These are phyloP conservation scores for Puccinia polysora DNA, from an alignment of 1,284 basidiomycete genomes.

Conservation along the genomic window DNA sequence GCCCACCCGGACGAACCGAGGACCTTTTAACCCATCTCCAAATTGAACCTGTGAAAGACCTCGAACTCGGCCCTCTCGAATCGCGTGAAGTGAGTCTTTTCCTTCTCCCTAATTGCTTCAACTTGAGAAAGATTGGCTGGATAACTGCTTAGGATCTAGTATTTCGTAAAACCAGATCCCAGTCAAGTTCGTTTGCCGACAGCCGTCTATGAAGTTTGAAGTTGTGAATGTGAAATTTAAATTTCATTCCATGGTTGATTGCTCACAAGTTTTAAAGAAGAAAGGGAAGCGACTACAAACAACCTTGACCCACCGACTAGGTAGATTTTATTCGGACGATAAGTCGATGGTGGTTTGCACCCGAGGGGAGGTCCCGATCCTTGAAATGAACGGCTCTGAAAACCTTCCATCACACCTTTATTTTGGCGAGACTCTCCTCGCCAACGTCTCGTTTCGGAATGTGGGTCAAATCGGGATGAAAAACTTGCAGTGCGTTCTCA, in stretches of 20 bases:
- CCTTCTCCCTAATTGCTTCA: background rate
- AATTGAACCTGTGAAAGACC: background rate
- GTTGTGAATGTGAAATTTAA: constrained; percentile 4
- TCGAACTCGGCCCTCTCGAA: constrained; percentile 26
- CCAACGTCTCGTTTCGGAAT: constrained; percentile 17
- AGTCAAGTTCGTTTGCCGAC: constrained; percentile 8
- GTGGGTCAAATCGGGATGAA: background rate
- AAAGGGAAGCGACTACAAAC: constrained; percentile 32
- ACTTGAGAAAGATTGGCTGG: constrained; percentile 15
- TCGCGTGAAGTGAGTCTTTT: constrained; percentile 4
- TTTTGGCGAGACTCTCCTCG: constrained; percentile 19
- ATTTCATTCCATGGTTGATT: constrained; percentile 23
- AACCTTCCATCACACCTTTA: constrained; percentile 3
- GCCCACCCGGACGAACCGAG: background rate
- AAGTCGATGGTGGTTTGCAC: constrained; percentile 23
- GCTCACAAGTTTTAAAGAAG: constrained; percentile 23
- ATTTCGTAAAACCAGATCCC: constrained; percentile 7
- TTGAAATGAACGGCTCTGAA: constrained; percentile 7
- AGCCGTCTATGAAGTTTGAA: constrained; percentile 3
- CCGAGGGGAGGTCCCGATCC: background rate
- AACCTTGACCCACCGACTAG: constrained; percentile 16
- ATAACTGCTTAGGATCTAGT: background rate
- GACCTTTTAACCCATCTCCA: background rate
- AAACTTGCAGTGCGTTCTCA: constrained; percentile 10
- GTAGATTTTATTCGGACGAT: constrained; percentile 10